Evolutionary conservation across 345 rosid species (phyloP), one percentile per base, ranked within the genome.

Genomic region (Jatropha curcas): DNA sequence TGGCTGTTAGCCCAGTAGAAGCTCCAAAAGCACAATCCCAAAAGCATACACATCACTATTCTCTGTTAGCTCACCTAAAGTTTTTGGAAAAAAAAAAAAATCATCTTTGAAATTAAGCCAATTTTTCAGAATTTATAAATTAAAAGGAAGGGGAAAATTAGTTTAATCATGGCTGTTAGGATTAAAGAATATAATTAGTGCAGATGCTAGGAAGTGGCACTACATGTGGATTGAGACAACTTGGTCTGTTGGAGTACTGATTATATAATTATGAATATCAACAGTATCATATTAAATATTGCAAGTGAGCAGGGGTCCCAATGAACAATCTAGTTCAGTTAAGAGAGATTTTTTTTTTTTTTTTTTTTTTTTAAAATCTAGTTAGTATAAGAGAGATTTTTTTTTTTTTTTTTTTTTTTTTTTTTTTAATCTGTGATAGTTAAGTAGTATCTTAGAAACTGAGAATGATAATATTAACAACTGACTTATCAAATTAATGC

Each of bases 41-140:
- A 89, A 95, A 2, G 97, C 99, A 75, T 90, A 95, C 50, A 95
- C 99, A 65, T 95, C 99, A 25, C 99, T 95, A 86, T 95, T 95
- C 45, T 95, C 99, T 0, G 98, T 95, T 74, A 95, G 65, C 73
- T 85, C 87, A 55, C 99, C 99, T 95, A 73, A 7, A 52, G 53
- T 31, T n/a, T 20, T 28, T 0, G 10, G 7, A n/a, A 57, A 62
- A 20, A 22, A 17, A 31, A 45, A 31, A 16, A n/a, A 34, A 60
- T 0, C 1, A 17, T 13, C 4, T 48, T 48, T 6, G 1, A 48
- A 13, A 48, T 48, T 5, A 3, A 6, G 52, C 52, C 4, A 48
- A n/a, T 2, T 48, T 16, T 48, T 3, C 14, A 6, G 19, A 12
- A 1, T 45, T 11, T 13, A 45, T 11, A 19, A 14, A 45, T 0